A percentile compares a stretch with the other conserved stretches of the same genome.
Conservation (phyloP, 2,329 filamentous ascomycete genomes). For the Claviceps spartinae region DNA sequence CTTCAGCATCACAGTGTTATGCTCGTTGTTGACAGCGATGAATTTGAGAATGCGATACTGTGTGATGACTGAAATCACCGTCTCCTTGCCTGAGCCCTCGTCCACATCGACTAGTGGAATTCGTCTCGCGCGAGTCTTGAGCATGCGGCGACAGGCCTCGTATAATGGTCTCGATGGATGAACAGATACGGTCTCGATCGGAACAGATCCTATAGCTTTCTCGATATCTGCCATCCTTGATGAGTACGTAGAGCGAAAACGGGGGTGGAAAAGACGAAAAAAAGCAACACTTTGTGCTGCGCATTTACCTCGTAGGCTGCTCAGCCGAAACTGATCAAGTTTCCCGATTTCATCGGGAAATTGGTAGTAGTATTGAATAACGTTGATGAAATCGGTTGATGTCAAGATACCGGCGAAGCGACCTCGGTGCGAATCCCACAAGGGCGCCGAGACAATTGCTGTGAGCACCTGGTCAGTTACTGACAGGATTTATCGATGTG, state of each 20-base stretch:
- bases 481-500: too few relatives aligned
- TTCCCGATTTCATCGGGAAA: constrained; percentile 80
- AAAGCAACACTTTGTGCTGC: not conserved
- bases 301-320: constrained; percentile 69
- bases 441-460: constrained; percentile 94
- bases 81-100: constrained; percentile 82
- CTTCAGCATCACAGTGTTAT: constrained; percentile 75
- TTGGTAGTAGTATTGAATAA: constrained; percentile 98
- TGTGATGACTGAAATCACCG: constrained; percentile 92
- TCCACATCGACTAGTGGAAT: constrained; percentile 91
- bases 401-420: constrained; percentile 91
- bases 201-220: constrained; percentile 77
- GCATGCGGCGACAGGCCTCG: constrained; percentile 88
- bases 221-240: constrained; percentile 59
- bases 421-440: constrained; percentile 91
- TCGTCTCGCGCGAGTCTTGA: constrained; percentile 79
- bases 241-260: constrained; percentile 7
- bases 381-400: constrained; percentile 94
- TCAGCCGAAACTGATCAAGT: constrained; percentile 86
- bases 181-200: constrained; percentile 91
- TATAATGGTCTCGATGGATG: constrained; percentile 83
- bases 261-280: not conserved
- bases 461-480: not conserved
- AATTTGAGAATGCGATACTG: constrained; percentile 99
- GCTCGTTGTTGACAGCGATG: constrained; percentile 81